Evolutionary conservation across 108 stramenopile genomes (phyloP), one percentile per base, ranked within the genome.

Genomic region (Aureococcus anophagefferens): DNA sequence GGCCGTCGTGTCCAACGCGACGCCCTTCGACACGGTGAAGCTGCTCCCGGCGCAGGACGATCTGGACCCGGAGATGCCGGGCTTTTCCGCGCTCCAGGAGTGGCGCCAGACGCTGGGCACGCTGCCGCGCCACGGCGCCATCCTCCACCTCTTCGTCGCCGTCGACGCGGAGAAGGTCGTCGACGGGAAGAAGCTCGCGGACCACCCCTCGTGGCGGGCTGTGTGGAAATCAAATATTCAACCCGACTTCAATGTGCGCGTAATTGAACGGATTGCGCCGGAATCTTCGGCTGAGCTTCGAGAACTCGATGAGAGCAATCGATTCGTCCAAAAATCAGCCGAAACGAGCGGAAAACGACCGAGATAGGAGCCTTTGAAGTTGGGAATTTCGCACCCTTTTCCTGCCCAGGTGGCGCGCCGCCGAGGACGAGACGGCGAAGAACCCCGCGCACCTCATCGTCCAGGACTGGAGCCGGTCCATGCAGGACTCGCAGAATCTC

Each of bases 1-100:
- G 81, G 94, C 94, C 17, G 94, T 96, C 33, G 92, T 96, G 16
- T 86, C 84, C 68, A 96, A 96, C 74, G 93, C 94, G 5, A 93
- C 92, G 33, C 91, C 93, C 16, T 96, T 93, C 74, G 92, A 94
- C 78, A 94, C 93, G 15, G 90, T 94, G 62, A 93, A 92, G 74
- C 76, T 90, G 77, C 76, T 93, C 69, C 75, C 79, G n/a, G 71
- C 64, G 72, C 32, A 76, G 64, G 35, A 35, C 44, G 74, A 78
- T 40, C 46, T 46, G 11, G 84, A 83, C 28, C 63, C 62, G 35
- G 11, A 71, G 35, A 35, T 71, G 28, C 33, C 33, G 33, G 70
- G 51, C 51, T 44, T 11, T 13, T 11, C 34, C 30, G 69, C 32
- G n/a, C 51, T 64, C 21, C 11, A 51, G n/a, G 63, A n/a, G 28